Percentiles rank a stretch among this genome's conserved stretches.
Conservation (phyloP, 2,329 filamentous ascomycete species). For the Penicillium psychrosexuale region DNA sequence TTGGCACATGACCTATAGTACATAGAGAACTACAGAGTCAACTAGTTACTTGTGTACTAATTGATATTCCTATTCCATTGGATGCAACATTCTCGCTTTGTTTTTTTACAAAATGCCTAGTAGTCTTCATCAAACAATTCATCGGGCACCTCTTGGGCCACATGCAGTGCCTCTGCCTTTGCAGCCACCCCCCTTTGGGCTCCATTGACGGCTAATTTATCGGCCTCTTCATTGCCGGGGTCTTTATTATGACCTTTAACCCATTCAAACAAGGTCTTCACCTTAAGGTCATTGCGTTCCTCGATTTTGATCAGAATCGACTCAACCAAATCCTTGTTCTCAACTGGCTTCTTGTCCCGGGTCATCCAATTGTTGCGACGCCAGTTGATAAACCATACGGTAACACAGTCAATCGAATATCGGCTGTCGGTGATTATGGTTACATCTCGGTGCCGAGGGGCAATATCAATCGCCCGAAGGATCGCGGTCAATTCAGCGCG, state of each 20-base stretch:
- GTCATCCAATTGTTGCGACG: conserved; percentile 73
- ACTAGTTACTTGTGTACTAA: neutral
- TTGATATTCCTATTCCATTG: neutral
- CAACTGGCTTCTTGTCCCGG: conserved; percentile 65
- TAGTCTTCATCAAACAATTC: conserved; percentile 29
- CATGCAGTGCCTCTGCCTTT: conserved; percentile 27
- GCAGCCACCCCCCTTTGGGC: conserved; percentile 46
- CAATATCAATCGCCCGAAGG: conserved; percentile 73
- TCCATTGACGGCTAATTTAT: conserved; percentile 69
- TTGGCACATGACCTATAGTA: neutral
- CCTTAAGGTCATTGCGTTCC: conserved; percentile 59
- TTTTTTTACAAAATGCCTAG: conserved; percentile 4
- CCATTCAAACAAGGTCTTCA: conserved; percentile 73
- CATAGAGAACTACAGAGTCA: neutral
- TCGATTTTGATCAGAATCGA: conserved; percentile 68
- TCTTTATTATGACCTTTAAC: conserved; percentile 79
- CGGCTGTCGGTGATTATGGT: conserved; percentile 84
- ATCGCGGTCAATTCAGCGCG: conserved; percentile 92
- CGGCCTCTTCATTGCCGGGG: conserved; percentile 75
- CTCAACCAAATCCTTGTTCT: conserved; percentile 82
- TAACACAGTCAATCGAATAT: conserved; percentile 88
- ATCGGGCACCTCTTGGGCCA: conserved; percentile 24
- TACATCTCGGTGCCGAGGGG: conserved; percentile 64
- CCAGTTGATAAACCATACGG: conserved; percentile 79
- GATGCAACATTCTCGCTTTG: neutral